These are phyloP conservation scores for Aureoboletus auriporus DNA, from an alignment of 768 basidiomycete species.

Conservation along the genomic window DNA sequence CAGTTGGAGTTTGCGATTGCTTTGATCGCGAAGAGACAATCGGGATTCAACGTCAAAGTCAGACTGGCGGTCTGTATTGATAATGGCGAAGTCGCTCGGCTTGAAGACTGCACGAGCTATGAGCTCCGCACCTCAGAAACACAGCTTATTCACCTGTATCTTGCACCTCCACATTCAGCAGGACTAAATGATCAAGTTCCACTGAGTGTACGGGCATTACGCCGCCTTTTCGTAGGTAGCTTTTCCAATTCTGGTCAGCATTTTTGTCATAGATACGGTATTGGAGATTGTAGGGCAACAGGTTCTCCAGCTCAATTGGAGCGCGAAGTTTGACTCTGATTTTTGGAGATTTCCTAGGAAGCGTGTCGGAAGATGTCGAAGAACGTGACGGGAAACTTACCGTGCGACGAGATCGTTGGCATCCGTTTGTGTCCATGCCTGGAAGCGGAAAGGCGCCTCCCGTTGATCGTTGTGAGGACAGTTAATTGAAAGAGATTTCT, in stretches of 20 bases:
- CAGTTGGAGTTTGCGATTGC: constrained; percentile 73
- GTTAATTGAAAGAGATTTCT: constrained; percentile 68
- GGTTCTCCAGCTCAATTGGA: constrained; percentile 92
- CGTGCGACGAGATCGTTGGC: constrained; percentile 47
- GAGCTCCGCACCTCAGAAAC: background rate
- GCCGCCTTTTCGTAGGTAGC: constrained; percentile 89
- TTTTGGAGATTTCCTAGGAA: constrained; percentile 72
- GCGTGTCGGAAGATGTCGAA: constrained; percentile 1
- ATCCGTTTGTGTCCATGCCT: constrained; percentile 84
- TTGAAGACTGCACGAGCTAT: constrained; percentile 60
- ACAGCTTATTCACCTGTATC: constrained; percentile 65
- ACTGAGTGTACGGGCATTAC: constrained; percentile 96
- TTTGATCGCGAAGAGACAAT: constrained; percentile 67
- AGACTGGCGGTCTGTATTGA: constrained; percentile 88
- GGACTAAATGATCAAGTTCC: constrained; percentile 82
- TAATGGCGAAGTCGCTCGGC: constrained; percentile 95
- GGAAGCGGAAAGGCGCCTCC: constrained; percentile 92
- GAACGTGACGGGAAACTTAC: constrained; percentile 35
- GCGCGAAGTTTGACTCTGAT: constrained; percentile 84
- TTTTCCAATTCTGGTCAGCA: constrained; percentile 89
- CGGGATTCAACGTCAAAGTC: constrained; percentile 81
- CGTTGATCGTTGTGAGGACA: constrained; percentile 78
- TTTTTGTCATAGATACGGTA: constrained; percentile 98
- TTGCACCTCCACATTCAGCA: constrained; percentile 87
- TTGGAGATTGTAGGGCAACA: constrained; percentile 89